A percentile compares a stretch with the other conserved stretches of the same genome.
phyloP scores from a whole-genome alignment of 345 rosid species.

The Brassica rapa region DNA sequence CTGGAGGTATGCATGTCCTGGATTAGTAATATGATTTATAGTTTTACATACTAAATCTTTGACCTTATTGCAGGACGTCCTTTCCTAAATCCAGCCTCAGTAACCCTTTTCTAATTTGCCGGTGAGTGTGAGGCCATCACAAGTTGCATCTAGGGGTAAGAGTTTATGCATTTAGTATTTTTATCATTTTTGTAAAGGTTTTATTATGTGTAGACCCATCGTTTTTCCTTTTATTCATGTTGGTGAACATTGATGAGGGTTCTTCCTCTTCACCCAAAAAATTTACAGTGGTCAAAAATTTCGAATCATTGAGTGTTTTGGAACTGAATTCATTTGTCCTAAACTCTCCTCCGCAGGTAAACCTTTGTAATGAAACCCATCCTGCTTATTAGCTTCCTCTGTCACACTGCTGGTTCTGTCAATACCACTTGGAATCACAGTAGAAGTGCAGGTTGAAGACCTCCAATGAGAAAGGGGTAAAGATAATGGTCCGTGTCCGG shows the following conservation, averaged over 20 bases:
- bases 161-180: not conserved
- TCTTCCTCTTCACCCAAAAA: not conserved
- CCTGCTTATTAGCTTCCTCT: too few relatives aligned
- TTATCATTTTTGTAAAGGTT: not conserved
- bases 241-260: not conserved
- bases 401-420: too few relatives aligned
- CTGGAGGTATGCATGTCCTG: not conserved
- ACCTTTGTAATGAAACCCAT: too few relatives aligned
- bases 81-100: not conserved
- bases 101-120: not conserved
- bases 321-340: not conserved
- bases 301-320: not conserved
- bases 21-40: not conserved
- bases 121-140: not conserved
- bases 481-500: too few relatives aligned
- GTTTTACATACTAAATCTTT: not conserved
- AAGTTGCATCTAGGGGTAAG: not conserved
- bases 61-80: not conserved
- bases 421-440: too few relatives aligned
- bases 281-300: not conserved
- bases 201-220: not conserved
- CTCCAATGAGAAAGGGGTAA: too few relatives aligned
- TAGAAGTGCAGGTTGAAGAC: too few relatives aligned
- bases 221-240: not conserved
- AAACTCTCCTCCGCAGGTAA: too few relatives aligned